Percentiles rank a stretch among this genome's conserved stretches.
phyloP scores from a whole-genome alignment of 331 rosid genomes.

The Cydonia oblonga region DNA sequence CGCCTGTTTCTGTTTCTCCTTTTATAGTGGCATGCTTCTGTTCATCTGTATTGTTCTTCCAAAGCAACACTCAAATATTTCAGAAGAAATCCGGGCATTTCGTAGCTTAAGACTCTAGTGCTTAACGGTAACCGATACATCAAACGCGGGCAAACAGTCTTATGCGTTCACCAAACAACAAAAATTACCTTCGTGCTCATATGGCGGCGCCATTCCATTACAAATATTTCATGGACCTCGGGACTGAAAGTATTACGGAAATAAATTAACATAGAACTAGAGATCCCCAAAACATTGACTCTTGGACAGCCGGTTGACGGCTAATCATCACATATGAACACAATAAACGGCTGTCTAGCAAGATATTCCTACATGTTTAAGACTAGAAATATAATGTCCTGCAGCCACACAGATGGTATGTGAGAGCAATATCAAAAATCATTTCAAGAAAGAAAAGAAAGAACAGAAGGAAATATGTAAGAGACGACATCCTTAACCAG shows the following conservation, averaged over 20 bases:
- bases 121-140: not conserved
- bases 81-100: not conserved
- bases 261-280: not conserved
- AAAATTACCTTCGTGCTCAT: not conserved
- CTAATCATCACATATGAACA: conserved; percentile 4
- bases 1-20: conserved; percentile 11
- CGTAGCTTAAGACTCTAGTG: too few species aligned
- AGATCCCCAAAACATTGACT: not conserved
- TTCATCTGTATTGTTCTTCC: conserved; percentile 3
- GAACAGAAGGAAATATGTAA: not conserved
- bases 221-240: not conserved
- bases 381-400: conserved; percentile 8
- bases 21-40: conserved; percentile 4
- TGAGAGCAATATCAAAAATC: not conserved
- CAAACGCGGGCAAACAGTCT: not conserved
- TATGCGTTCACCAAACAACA: not conserved
- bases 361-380: not conserved
- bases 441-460: not conserved
- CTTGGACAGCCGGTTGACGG: not conserved
- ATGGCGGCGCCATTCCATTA: not conserved
- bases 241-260: not conserved
- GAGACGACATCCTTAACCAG: not conserved
- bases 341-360: not conserved
- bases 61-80: not conserved
- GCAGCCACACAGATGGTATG: conserved; percentile 1